Base-by-base conservation (phyloP, 73 alveolate genomes). In the Durusdinium trenchii region DNA sequence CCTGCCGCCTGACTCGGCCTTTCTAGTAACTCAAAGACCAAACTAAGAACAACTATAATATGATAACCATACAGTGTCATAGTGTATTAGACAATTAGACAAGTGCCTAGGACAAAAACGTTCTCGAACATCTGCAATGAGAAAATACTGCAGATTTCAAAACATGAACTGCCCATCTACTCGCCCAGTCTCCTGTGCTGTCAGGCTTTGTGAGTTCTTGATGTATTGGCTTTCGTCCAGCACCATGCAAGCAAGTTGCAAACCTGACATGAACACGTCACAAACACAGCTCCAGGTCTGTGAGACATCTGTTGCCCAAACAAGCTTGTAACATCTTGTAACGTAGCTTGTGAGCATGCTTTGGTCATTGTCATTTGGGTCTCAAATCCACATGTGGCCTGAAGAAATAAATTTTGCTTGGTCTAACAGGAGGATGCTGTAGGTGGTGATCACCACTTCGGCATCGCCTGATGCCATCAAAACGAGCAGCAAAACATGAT, bases 361-460 rank as follows among this genome's bases (percentile, higher is more conserved):
- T n/a, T n/a, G n/a, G n/a, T n/a, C n/a, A 60, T 60, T 60, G 73
- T 60, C 30, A 0, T 23, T 23, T 16, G 20, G 3, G 10, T 40
- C 57, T 9, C 54, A 6, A 36, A 18, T 6, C 38, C 48, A 38
- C 0, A n/a, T n/a, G 28, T 20, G 48, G 71, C 91, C 91, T 81
- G 91, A 47, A 35, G 69, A 79, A 12, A n/a, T n/a, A n/a, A 89
- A 46, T 86, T 32, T 89, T 28, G 61, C 86, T 71, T 36, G 71
- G 71, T 89, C 96, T 26, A 76, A 16, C 40, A 64, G 96, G 50
- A 89, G 86, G 40, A 89, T 86, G 16, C 61, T 48, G 28, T 89
- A 89, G 86, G 96, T 89, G 42, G 96, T 89, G 86, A 67, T 61
- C 96, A 47, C 69, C 71, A 61, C 95, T 75, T 84, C 94, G 51